Base-by-base conservation (phyloP, 257 asterid species). In the Penstemon newberryi region DNA sequence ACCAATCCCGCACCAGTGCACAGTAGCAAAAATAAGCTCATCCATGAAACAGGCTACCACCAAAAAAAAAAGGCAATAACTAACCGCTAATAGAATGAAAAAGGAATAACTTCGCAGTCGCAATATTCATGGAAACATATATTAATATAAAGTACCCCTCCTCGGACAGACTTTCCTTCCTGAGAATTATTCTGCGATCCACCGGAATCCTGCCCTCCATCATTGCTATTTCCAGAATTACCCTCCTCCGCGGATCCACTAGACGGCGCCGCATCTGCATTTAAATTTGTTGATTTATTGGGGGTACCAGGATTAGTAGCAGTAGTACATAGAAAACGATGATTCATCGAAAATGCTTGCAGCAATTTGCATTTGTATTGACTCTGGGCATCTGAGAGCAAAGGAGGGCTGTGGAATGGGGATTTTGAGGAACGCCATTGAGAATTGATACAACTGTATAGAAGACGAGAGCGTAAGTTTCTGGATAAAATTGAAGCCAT, bases 1-100 rank as follows among this genome's bases (percentile, higher is more conserved):
- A 87, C 81, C 85, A 90, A 78, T 55, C 90, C 92, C 39, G 80
- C 89, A 72, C 99, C 97, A 63, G 97, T 93, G n/a, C 91, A 85
- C 52, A 90, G 43, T 53, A 93, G 95, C 82, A 90, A 80, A 65
- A 90, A 49, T 75, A 90, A 90, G 81, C 97, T 88, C 90, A 84
- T 62, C 97, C 97, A 93, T 7, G 98, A 90, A 60, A 93, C 92
- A 40, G 96, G 96, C 96, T 86, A 79, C 77, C 69, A 68, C 52
- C 66, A 67, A 33, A 43, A 13, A 13, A 3, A 56, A 8, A 63
- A 4, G 33, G 33, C 33, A 25, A 25, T 25, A 25, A 25, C 33
- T 25, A 25, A 25, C 33, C 33, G 33, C 1, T 25, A 25, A 43
- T 11, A 4, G 19, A 54, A 25, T 18, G 9, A 54, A 55, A 5